Base-by-base conservation (phyloP, 352 stramenopile genomes). In the Plasmopara halstedii region DNA sequence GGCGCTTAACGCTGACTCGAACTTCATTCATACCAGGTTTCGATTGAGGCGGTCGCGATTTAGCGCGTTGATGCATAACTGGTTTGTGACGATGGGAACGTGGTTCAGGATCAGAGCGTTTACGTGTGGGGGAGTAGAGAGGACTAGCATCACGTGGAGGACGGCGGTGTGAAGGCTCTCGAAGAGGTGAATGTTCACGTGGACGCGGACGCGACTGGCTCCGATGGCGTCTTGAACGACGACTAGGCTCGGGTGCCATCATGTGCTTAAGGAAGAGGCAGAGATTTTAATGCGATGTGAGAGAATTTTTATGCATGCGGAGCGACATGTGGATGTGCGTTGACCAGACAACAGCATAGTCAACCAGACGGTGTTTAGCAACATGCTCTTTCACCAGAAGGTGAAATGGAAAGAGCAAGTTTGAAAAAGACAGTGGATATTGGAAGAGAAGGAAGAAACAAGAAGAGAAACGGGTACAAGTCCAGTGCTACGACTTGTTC, bases 1-100 rank as follows among this genome's bases (percentile, higher is more conserved):
- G 47, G 0, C 67, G 64, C 57, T 86, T 85, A 9, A 53, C 34
- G 11, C 46, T 53, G 5, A 34, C 25, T 26, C 44, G 53, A 6
- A 50, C 50, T 10, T 55, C 54, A 21, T 40, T 37, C 15, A n/a
- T 50, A n/a, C 37, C 49, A 13, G 33, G 42, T 1, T 38, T 40
- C 7, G 50, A 53, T 14, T 39, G 39, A 4, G 53, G 56, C 18
- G 58, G 43, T 3, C 56, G 50, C 9, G 56, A 65, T 47, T 64
- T 62, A 31, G 51, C 37, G 2, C 56, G 59, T 27, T 50, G 22
- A 9, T 29, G 46, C 33, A 33, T 22, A 14, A 51, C 48, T 34
- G 38, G 53, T 25, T 26, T 29, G n/a, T 46, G 50, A 15, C 48
- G 42, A 10, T 64, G 46, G 7, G 50, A 53, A 17, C 46, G 46